A percentile compares a stretch with the other conserved stretches of the same genome.
Evolutionary conservation across 139 green algal genomes (phyloP).

Genomic region (Astrephomene gubernaculifera): DNA sequence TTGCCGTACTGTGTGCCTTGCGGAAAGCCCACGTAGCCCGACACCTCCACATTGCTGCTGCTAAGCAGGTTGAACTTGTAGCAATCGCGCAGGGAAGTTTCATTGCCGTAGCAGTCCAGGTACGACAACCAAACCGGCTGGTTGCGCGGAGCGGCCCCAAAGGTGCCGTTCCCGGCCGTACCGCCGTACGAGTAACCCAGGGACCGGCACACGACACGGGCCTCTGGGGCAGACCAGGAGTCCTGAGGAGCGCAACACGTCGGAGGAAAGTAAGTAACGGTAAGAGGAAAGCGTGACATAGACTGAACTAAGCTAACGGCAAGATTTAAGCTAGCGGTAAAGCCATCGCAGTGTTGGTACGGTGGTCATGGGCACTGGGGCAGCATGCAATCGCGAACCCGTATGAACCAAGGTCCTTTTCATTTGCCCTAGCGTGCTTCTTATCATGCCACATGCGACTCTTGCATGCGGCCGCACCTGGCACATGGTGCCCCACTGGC

Average conservation of each 20-base stretch:
- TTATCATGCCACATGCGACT: too few relatives aligned
- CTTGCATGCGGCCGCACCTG: too few relatives aligned
- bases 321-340: too few relatives aligned
- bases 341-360: too few relatives aligned
- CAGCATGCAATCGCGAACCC: too few relatives aligned
- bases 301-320: too few relatives aligned
- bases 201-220: constrained; percentile 7
- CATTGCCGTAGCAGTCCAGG: not conserved
- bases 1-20: not conserved
- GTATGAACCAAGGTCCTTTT: too few relatives aligned
- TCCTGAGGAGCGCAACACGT: too few relatives aligned
- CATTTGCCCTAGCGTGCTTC: too few relatives aligned
- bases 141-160: not conserved
- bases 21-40: not conserved
- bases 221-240: not conserved
- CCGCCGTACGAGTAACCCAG: constrained; percentile 6
- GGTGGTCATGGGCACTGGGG: too few relatives aligned
- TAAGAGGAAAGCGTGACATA: too few relatives aligned
- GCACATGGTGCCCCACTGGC: constrained; percentile 11
- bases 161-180: not conserved
- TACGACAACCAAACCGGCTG: constrained; percentile 2
- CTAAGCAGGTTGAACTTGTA: not conserved
- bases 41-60: not conserved
- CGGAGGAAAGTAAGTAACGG: too few relatives aligned
- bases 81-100: not conserved